Evolutionary conservation across 768 basidiomycete species (phyloP).

Genomic region (Suillus hirtellus): DNA sequence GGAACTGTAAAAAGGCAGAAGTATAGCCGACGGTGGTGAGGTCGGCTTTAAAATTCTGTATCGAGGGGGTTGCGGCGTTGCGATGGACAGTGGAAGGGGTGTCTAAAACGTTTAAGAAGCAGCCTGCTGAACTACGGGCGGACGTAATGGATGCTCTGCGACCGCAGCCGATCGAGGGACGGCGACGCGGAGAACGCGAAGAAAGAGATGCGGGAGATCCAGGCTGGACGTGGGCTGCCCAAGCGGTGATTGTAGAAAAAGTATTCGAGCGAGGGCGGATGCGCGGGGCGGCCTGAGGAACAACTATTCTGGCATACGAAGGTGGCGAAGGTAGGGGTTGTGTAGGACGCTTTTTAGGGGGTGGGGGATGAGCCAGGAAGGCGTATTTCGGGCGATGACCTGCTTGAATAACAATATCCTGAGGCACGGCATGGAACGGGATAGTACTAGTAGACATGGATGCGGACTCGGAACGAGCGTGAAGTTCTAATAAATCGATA

Average conservation of each 20-base stretch:
- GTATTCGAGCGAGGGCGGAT: conserved; percentile 43
- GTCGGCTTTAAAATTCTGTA: conserved; percentile 51
- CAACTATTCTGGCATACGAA: background rate
- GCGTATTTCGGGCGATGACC: conserved; percentile 32
- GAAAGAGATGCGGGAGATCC: conserved; percentile 57
- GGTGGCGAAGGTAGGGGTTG: conserved; percentile 31
- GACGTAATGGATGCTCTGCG: conserved; percentile 41
- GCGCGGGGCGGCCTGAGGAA: conserved; percentile 20
- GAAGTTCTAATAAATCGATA: conserved; percentile 6
- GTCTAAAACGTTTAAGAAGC: conserved; percentile 43
- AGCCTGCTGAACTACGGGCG: conserved; percentile 41
- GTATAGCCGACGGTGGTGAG: conserved; percentile 66
- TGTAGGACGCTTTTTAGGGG: conserved; percentile 37
- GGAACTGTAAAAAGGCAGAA: conserved; percentile 61
- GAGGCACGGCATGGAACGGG: conserved; percentile 15
- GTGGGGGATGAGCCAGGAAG: conserved; percentile 43
- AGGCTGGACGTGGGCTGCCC: conserved; percentile 68
- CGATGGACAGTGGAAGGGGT: conserved; percentile 38
- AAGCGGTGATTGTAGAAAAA: conserved; percentile 52
- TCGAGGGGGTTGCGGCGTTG: conserved; percentile 40
- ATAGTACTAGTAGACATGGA: conserved; percentile 11
- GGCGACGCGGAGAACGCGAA: conserved; percentile 41
- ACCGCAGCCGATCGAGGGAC: conserved; percentile 31
- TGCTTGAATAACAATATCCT: conserved; percentile 18
- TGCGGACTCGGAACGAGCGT: conserved; percentile 1